phyloP scores from a whole-genome alignment of 805 yeast genomes.

The Lipomyces yamanashiensis region DNA sequence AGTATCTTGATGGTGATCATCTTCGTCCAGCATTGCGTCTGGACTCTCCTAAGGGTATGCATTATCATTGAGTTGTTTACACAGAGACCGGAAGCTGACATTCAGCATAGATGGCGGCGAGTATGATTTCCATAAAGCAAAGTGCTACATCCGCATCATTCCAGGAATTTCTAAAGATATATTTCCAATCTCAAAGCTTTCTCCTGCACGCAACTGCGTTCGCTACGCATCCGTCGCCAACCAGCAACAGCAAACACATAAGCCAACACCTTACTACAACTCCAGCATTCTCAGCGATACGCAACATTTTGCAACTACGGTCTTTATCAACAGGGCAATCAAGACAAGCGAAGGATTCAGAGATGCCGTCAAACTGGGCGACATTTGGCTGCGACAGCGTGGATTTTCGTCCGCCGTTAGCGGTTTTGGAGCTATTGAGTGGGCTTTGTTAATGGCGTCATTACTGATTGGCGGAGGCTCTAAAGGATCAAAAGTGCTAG shows the following conservation, averaged over 20 bases:
- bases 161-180: constrained; percentile 72
- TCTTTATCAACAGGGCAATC: constrained; percentile 74
- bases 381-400: constrained; percentile 88
- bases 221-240: constrained; percentile 51
- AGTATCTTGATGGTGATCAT: constrained; percentile 73
- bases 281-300: constrained; percentile 74
- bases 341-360: constrained; percentile 78
- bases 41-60: constrained; percentile 48
- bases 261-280: constrained; percentile 88
- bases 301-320: constrained; percentile 69
- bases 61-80: background rate
- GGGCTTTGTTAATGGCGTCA: constrained; percentile 78
- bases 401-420: constrained; percentile 73
- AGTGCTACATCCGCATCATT: constrained; percentile 71
- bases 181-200: constrained; percentile 75
- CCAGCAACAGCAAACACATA: constrained; percentile 46
- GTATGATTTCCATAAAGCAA: constrained; percentile 68
- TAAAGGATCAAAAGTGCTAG: constrained; percentile 66
- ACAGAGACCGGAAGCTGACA: background rate
- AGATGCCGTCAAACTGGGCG: constrained; percentile 85
- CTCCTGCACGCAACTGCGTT: constrained; percentile 81
- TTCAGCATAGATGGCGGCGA: constrained; percentile 10
- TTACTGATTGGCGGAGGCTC: constrained; percentile 75
- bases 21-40: constrained; percentile 75
- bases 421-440: constrained; percentile 94